Evolutionary conservation across 495 filamentous ascomycete genomes (phyloP), one percentile per base, ranked within the genome.

Genomic region (Penicillium arizonense): DNA sequence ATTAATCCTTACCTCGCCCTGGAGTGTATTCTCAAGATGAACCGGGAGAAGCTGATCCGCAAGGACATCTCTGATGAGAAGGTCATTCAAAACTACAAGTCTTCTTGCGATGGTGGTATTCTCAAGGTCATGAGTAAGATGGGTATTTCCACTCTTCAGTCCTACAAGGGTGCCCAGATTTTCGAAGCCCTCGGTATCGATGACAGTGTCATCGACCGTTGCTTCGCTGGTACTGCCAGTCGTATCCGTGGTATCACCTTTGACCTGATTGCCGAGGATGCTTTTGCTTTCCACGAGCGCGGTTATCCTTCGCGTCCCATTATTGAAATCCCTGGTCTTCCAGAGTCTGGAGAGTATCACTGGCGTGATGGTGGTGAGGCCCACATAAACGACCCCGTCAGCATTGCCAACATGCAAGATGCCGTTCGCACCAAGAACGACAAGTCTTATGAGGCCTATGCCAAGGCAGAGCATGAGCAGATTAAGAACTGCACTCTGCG

Each of bases 51-150:
- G 24, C 75, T 97, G 51, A 95, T 99, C 69, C 87, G 91, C 63
- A 95, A 95, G 79, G 85, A 92, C 62, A 76, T 97, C 18, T 78
- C 82, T 20, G 86, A 95, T 53, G 90, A 96, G 41, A 80, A 84
- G 55, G 85, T 97, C 45, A 89, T 99, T 54, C 85, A 88, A 53
- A 99, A 99, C 74, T 99, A 97, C 80, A 96, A 95, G 77, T 89
- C 94, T 63, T 99, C 94, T 41, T 95, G 90, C 63, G 95, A 97
- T 62, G 94, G 94, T 61, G 94, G 94, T 72, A 96, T 99, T 54
- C 80, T 99, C 51, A 99, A 99, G 77, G 94, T 99, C 66, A 99
- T 99, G 94, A 96, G 90, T 74, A 99, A 99, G 80, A 99, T 99
- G 94, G 94, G 94, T 74, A 99, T 99, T 61, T 99, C 94, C 10